phyloP scores from a whole-genome alignment of 768 basidiomycete genomes.

The Thelephora aurantiotincta region DNA sequence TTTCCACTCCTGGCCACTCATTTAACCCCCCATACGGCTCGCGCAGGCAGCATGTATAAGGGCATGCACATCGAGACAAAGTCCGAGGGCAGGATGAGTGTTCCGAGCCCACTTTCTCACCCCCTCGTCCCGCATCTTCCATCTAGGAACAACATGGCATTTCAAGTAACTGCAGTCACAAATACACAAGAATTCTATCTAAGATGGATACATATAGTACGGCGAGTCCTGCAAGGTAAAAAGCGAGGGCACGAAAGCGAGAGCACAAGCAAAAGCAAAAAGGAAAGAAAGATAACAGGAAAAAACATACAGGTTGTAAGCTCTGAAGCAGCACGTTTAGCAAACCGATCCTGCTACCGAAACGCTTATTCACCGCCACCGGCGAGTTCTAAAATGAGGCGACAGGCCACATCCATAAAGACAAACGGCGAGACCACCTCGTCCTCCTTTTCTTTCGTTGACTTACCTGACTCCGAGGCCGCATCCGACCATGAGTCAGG shows the following conservation, averaged over 20 bases:
- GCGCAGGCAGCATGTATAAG: no score
- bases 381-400: constrained; percentile 87
- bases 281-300: no score
- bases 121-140: no score
- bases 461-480: constrained; percentile 42
- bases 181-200: background rate
- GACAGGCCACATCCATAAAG: constrained; percentile 93
- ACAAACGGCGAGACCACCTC: constrained; percentile 78
- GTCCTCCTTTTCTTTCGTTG: constrained; percentile 42
- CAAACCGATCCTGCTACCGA: background rate
- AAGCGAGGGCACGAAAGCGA: background rate
- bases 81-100: no score
- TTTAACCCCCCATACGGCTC: no score
- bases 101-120: no score
- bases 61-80: no score
- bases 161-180: background rate
- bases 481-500: constrained; percentile 37
- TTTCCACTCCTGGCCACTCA: background rate
- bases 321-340: no score
- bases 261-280: background rate
- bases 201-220: background rate
- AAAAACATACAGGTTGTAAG: no score
- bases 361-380: constrained; percentile 35
- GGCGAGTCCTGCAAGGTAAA: background rate
- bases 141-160: no score